Evolutionary conservation across 108 stramenopile species (phyloP).

Genomic region (Pseudonitzschia multiseries): DNA sequence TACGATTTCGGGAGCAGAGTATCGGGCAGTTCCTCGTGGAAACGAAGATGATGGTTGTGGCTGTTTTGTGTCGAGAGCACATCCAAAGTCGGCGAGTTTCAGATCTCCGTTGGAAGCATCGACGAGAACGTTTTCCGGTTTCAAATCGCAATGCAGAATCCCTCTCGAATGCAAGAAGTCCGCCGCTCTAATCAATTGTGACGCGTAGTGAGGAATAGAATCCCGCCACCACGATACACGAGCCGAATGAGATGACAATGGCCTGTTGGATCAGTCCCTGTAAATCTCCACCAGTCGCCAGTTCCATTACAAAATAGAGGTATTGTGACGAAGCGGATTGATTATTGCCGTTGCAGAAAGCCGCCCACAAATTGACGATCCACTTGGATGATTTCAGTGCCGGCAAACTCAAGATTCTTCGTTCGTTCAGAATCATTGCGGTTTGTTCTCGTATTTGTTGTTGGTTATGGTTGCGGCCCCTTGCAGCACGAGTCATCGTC

Average conservation of each 20-base stretch:
- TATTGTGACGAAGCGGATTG: background rate
- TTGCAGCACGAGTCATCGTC: background rate
- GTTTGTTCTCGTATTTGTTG: background rate
- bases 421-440: slow-evolving; percentile 12
- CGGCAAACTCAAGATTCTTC: slow-evolving; percentile 2
- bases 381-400: background rate
- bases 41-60: background rate
- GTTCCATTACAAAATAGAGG: slow-evolving; percentile 42
- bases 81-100: slow-evolving; percentile 42
- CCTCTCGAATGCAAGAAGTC: slow-evolving; percentile 34
- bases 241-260: background rate
- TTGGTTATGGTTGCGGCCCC: background rate
- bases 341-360: slow-evolving; percentile 30
- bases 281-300: slow-evolving; percentile 44
- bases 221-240: slow-evolving; percentile 12
- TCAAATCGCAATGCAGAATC: slow-evolving; percentile 43
- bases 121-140: slow-evolving; percentile 37
- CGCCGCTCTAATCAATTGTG: slow-evolving; percentile 33
- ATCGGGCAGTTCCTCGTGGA: slow-evolving; percentile 38
- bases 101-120: slow-evolving; percentile 26
- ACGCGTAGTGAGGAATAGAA: slow-evolving; percentile 36
- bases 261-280: slow-evolving; percentile 26
- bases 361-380: slow-evolving; percentile 17
- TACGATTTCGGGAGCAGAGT: slow-evolving; percentile 42
- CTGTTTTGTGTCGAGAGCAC: slow-evolving; percentile 21